Evolutionary conservation across 768 basidiomycete species (phyloP).

Genomic region (Exsudoporus frostii): DNA sequence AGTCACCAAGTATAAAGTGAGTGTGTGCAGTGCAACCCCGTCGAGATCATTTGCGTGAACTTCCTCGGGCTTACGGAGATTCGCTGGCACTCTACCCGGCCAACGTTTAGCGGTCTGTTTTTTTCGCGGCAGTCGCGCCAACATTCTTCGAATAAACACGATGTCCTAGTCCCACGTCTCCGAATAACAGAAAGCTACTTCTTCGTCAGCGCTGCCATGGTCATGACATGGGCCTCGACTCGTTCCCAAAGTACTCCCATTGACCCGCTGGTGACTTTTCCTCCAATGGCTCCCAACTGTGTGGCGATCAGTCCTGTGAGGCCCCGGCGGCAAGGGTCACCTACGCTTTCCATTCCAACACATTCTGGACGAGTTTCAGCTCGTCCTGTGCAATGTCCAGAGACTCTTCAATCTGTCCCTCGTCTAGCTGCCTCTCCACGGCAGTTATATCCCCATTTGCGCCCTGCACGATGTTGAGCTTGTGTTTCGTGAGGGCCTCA

Average conservation of each 20-base stretch:
- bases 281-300: constrained; percentile 86
- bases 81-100: neutral
- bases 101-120: neutral
- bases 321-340: constrained; percentile 34
- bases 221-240: constrained; percentile 40
- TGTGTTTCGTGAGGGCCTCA: constrained; percentile 79
- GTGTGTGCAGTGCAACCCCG: no score
- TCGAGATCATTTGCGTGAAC: constrained; percentile 19
- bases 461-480: constrained; percentile 67
- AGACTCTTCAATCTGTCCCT: constrained; percentile 86
- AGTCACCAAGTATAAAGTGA: neutral
- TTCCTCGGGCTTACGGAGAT: constrained; percentile 26
- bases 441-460: constrained; percentile 62
- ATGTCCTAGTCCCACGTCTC: neutral
- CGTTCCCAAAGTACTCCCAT: constrained; percentile 79
- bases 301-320: constrained; percentile 1
- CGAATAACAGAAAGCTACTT: neutral
- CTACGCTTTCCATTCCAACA: constrained; percentile 96
- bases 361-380: constrained; percentile 68
- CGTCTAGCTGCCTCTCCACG: constrained; percentile 74
- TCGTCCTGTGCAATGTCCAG: constrained; percentile 83
- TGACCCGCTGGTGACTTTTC: constrained; percentile 79
- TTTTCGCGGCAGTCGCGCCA: constrained; percentile 1
- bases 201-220: neutral
- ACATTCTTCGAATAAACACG: constrained; percentile 3